Evolutionary conservation across 2,329 filamentous ascomycete species (phyloP).

Genomic region (Aspergillus ruber): DNA sequence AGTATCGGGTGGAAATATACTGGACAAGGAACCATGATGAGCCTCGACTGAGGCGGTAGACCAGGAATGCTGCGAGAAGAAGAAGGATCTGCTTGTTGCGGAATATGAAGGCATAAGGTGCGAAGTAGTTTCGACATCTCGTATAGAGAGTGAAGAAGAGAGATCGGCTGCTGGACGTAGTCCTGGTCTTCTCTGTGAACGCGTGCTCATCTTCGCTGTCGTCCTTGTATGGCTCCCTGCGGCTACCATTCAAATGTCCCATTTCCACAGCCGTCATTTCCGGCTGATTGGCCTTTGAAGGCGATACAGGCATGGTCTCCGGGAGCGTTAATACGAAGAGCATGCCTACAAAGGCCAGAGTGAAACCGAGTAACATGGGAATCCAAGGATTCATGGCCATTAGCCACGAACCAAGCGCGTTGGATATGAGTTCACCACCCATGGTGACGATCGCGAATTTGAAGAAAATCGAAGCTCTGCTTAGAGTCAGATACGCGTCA

Average conservation of each 20-base stretch:
- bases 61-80: constrained; percentile 42
- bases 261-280: constrained; percentile 19
- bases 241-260: constrained; percentile 16
- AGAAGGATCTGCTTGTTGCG: constrained; percentile 36
- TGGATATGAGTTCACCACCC: constrained; percentile 34
- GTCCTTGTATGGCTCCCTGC: constrained; percentile 11
- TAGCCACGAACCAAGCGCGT: constrained; percentile 33
- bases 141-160: constrained; percentile 11
- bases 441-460: constrained; percentile 34
- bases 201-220: constrained; percentile 3
- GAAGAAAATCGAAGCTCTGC: constrained; percentile 36
- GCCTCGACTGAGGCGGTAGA: constrained; percentile 44
- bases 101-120: constrained; percentile 36
- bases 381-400: constrained; percentile 38
- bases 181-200: constrained; percentile 8
- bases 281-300: neutral
- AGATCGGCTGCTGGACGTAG: constrained; percentile 5
- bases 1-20: constrained; percentile 47
- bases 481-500: constrained; percentile 4
- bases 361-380: constrained; percentile 32
- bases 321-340: constrained; percentile 29
- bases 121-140: constrained; percentile 22
- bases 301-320: constrained; percentile 31
- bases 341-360: constrained; percentile 26
- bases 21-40: constrained; percentile 44